These are phyloP conservation scores for Chlorella sp. DNA, from an alignment of 139 green algal genomes.

Conservation along the genomic window DNA sequence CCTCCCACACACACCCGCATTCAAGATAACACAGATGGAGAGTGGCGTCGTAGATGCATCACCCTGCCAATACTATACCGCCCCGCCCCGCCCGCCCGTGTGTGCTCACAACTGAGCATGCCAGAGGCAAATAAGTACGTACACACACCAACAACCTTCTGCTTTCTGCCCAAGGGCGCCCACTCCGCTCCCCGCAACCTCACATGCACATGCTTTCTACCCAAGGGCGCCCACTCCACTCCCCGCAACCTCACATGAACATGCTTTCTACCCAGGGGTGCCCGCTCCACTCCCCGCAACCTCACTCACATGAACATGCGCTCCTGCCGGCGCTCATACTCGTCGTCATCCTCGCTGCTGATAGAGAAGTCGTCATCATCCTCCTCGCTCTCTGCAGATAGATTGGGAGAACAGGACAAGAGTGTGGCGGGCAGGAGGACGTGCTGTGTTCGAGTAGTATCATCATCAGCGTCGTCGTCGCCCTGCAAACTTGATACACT, in stretches of 20 bases:
- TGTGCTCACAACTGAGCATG: no score
- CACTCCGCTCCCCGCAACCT: no score
- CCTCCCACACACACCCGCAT: no score
- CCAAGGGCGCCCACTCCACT: no score
- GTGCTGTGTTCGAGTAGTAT: not conserved
- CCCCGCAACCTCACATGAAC: not conserved
- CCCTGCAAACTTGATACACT: no score
- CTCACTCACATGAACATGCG: slow-evolving; percentile 30
- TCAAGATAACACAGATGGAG: no score
- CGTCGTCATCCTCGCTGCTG: slow-evolving; percentile 8
- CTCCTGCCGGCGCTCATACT: slow-evolving; percentile 32
- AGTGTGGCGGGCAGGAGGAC: not conserved
- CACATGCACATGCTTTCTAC: not conserved
- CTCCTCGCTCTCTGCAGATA: not conserved
- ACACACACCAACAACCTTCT: no score
- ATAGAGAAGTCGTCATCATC: not conserved
- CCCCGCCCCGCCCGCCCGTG: no score
- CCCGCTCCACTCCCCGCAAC: not conserved
- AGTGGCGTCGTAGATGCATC: no score
- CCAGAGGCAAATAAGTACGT: no score
- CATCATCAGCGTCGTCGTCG: not conserved
- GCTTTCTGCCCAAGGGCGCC: no score
- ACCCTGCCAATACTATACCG: no score
- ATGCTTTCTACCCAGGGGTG: not conserved
- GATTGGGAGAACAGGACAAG: not conserved